Evolutionary conservation across 2,329 filamentous ascomycete genomes (phyloP).

Genomic region (Penicillium sp.): DNA sequence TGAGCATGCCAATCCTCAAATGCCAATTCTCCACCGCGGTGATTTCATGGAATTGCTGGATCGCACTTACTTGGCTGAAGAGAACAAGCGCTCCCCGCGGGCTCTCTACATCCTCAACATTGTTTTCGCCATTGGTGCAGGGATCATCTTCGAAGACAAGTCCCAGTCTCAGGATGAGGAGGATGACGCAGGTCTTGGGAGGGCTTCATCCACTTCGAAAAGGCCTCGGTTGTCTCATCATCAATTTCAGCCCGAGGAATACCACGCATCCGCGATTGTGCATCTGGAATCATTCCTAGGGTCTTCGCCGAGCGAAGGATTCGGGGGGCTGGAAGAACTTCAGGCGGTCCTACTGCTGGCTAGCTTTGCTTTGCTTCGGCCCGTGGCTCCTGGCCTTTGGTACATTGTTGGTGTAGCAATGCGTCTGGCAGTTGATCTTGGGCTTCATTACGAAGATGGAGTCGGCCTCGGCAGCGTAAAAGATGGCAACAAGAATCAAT

Average conservation of each 20-base stretch:
- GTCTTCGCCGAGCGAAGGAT: constrained; percentile 57
- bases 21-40: constrained; percentile 80
- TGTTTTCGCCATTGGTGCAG: constrained; percentile 91
- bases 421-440: constrained; percentile 81
- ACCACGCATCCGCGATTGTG: constrained; percentile 89
- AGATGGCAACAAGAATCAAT: constrained; percentile 28
- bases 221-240: constrained; percentile 51
- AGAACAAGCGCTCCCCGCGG: constrained; percentile 62
- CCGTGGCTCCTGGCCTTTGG: constrained; percentile 90
- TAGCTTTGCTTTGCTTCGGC: constrained; percentile 82
- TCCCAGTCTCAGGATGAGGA: constrained; percentile 24
- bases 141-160: constrained; percentile 69
- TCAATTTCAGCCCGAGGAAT: constrained; percentile 81
- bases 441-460: constrained; percentile 87
- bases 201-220: constrained; percentile 34
- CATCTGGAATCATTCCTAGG: constrained; percentile 80
- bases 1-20: constrained; percentile 92
- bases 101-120: constrained; percentile 96
- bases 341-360: constrained; percentile 89
- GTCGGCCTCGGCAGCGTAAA: constrained; percentile 53
- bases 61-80: constrained; percentile 65
- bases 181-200: constrained; percentile 17
- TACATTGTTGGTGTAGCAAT: constrained; percentile 95
- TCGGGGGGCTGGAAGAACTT: constrained; percentile 82
- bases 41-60: constrained; percentile 90